Base-by-base conservation (phyloP, 2,329 filamentous ascomycete genomes). In the Nothomitra cinnamomea region DNA sequence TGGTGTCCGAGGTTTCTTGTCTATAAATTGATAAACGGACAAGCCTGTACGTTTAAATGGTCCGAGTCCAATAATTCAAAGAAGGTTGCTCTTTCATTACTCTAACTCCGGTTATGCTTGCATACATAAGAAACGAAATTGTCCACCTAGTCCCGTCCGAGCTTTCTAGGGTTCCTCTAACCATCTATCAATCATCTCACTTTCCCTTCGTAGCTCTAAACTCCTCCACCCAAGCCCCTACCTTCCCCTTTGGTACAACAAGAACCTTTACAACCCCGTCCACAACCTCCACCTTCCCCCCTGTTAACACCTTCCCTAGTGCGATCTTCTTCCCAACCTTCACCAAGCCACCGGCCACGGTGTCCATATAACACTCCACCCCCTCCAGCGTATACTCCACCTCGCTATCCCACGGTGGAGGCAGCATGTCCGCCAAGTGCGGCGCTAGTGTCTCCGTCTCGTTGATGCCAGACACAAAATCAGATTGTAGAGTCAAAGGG, bases 361-460 rank as follows among this genome's bases (percentile, higher is more conserved):
- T 96, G 71, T 95, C 88, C 72, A 94, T 83, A 66, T 87, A 96
- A 62, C 87, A 92, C 60, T 95, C 88, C 3, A 95, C 86, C 0
- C 68, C 72, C 0, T 72, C 72, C 1, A 74, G 60, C 0, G 70
- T 76, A 66, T 95, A 95, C 61, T 80, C 80, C 1, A 74, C 68
- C 56, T 75, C 70, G 15, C 66, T 62, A 61, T 96, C 92, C 92
- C 92, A 98, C 12, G 88, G 87, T 61, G 88, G 67, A 1, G 89
- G 90, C 55, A 98, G 78, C 8, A 96, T 82, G 62, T 95, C 95
- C 2, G 74, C 73, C 51, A 98, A 72, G 66, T 95, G 89, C 59
- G 90, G 81, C 6, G 74, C 75, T 25, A 95, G 72, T 15, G 75
- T 76, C 60, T 92, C 81, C 56, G 75, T 79, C 72, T 96, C 92